Evolutionary conservation across 2,329 filamentous ascomycete species (phyloP).

Genomic region (Pseudogymnoascus sp.): DNA sequence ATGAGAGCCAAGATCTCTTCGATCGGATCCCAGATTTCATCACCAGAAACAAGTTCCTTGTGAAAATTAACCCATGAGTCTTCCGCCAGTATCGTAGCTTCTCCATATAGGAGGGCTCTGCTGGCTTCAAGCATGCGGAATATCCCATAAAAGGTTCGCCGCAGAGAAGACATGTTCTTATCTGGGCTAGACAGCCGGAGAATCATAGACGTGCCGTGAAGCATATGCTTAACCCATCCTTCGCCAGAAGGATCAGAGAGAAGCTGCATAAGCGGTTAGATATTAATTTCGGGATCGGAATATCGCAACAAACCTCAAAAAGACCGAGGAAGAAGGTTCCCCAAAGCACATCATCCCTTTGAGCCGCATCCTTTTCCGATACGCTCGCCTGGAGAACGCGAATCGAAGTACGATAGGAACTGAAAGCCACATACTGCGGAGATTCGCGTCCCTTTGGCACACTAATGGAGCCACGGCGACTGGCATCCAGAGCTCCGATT

Average conservation of each 20-base stretch:
- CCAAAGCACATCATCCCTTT: conserved; percentile 18
- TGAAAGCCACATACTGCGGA: conserved; percentile 14
- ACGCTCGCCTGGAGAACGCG: conserved; percentile 13
- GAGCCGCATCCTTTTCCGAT: not conserved
- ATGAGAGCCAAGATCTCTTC: conserved; percentile 19
- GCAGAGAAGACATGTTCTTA: conserved; percentile 13
- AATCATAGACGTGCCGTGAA: conserved; percentile 21
- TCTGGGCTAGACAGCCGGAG: conserved; percentile 18
- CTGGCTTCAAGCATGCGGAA: conserved; percentile 21
- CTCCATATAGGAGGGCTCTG: conserved; percentile 17
- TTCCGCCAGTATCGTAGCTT: conserved; percentile 17
- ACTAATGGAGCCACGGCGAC: conserved; percentile 7
- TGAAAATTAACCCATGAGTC: conserved; percentile 14
- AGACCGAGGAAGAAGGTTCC: conserved; percentile 21
- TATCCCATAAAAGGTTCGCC: conserved; percentile 19
- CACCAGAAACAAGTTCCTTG: conserved; percentile 12
- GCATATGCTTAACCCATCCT: conserved; percentile 21
- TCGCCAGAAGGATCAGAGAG: conserved; percentile 20
- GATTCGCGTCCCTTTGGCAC: not conserved
- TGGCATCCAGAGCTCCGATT: conserved; percentile 17
- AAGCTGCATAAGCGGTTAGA: conserved; percentile 11
- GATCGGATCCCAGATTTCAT: conserved; percentile 18
- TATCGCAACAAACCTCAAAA: conserved; percentile 16
- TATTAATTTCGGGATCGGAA: not conserved
- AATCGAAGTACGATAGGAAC: conserved; percentile 16